Evolutionary conservation across 2,329 filamentous ascomycete genomes (phyloP), one percentile per base, ranked within the genome.

Genomic region (Arachnomyces sp.): DNA sequence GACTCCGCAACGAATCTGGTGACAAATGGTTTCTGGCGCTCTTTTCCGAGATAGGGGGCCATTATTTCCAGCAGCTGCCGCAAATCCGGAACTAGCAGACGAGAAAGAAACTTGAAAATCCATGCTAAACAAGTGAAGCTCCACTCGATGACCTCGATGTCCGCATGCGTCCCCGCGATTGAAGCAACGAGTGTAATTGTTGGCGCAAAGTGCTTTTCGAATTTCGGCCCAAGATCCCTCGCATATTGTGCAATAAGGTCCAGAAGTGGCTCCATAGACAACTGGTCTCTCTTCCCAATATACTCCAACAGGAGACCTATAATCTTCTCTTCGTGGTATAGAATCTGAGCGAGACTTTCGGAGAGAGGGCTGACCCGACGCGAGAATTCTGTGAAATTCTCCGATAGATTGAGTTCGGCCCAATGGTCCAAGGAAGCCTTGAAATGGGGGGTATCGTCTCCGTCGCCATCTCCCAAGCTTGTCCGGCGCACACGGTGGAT

Each of bases 51-150:
- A 38, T 96, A 73, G 2, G 88, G 82, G 1, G 84, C 76, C 68
- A 98, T 79, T 38, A 92, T 77, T 55, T 86, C 77, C 57, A 87
- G 89, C 2, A 93, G 81, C 34, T 90, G 87, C 46, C 84, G 74
- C 47, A 98, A 66, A 56, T 98, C 85, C 3, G 87, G 82, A 0
- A 92, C 84, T 15, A 98, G 66, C 0, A 96, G 74, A 48, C 86
- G 81, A 2, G 88, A 93, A 4, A 98, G 76, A 57, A 96, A 96
- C 59, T 98, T 98, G 76, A 98, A 95, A 31, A 96, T 72, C 72
- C 93, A 98, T 34, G 92, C 88, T 41, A 98, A 71, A 51, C 86
- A 89, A 9, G 82, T 87, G 65, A 98, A 98, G 37, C 86, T 90
- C 89, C 90, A 96, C 66, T 98, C 92, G 37, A 96, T 85, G n/a